Percentiles rank a stretch among this genome's conserved stretches.
These are phyloP conservation scores for Phytopythium ostracodes DNA, from an alignment of 352 stramenopile species.

Conservation along the genomic window DNA sequence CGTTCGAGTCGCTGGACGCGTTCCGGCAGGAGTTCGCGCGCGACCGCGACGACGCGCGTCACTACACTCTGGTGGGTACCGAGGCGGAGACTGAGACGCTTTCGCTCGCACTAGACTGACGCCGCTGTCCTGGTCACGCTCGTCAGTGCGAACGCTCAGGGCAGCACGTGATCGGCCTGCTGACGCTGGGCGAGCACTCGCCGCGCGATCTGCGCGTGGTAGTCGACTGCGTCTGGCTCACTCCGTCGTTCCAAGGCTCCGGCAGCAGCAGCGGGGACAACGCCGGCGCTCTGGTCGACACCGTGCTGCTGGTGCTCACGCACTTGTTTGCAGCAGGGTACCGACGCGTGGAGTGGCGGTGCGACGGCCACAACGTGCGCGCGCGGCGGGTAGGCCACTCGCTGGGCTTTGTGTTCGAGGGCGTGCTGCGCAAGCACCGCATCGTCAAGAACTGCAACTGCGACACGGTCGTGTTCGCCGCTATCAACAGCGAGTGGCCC, in stretches of 20 bases:
- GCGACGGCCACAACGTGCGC: slow-evolving; percentile 86
- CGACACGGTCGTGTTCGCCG: slow-evolving; percentile 81
- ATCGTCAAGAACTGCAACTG: slow-evolving; percentile 83
- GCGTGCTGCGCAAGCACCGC: slow-evolving; percentile 84
- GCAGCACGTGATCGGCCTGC: slow-evolving; percentile 65
- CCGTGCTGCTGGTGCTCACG: slow-evolving; percentile 64
- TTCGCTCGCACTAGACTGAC: neutral
- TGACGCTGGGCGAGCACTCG: slow-evolving; percentile 70
- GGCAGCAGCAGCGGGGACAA: slow-evolving; percentile 7
- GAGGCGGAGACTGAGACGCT: neutral
- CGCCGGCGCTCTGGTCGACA: slow-evolving; percentile 37
- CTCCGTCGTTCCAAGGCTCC: slow-evolving; percentile 68
- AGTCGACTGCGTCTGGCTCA: slow-evolving; percentile 78
- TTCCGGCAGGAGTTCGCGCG: slow-evolving; percentile 41
- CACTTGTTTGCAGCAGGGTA: slow-evolving; percentile 77
- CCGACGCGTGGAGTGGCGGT: slow-evolving; percentile 84
- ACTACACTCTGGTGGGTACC: slow-evolving; percentile 52
- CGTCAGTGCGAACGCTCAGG: slow-evolving; percentile 41
- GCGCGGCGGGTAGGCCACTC: slow-evolving; percentile 71
- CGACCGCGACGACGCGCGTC: slow-evolving; percentile 29
- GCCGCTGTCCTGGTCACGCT: slow-evolving; percentile 2
- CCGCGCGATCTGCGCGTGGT: slow-evolving; percentile 74
- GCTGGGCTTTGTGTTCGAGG: slow-evolving; percentile 85
- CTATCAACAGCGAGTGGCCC: slow-evolving; percentile 87
- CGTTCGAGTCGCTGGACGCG: slow-evolving; percentile 33